These are phyloP conservation scores for Boletus rubroflammeus DNA, from an alignment of 768 basidiomycete genomes.

Conservation along the genomic window DNA sequence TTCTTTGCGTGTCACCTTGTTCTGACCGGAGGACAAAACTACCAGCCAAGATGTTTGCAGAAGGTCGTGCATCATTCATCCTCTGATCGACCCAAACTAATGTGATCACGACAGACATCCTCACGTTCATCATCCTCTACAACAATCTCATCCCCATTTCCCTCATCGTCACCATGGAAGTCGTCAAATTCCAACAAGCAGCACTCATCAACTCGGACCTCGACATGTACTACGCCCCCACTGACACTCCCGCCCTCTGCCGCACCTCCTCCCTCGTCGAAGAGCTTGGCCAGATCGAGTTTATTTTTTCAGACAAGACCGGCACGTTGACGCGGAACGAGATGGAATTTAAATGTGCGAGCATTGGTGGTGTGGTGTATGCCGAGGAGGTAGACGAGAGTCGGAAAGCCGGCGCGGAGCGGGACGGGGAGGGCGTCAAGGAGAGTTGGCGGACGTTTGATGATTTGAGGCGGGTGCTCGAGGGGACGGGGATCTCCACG, in stretches of 20 bases:
- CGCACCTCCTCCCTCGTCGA: slow-evolving; percentile 98
- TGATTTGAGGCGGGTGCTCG: slow-evolving; percentile 58
- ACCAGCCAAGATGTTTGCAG: slow-evolving; percentile 72
- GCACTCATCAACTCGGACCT: slow-evolving; percentile 95
- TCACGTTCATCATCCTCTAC: slow-evolving; percentile 98
- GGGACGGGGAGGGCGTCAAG: slow-evolving; percentile 37
- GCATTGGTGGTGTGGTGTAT: slow-evolving; percentile 85
- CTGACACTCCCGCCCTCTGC: slow-evolving; percentile 95
- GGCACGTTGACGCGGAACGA: slow-evolving; percentile 96
- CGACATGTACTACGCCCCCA: slow-evolving; percentile 96
- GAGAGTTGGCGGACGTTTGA: slow-evolving; percentile 78
- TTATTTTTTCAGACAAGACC: slow-evolving; percentile 93
- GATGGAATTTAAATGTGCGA: slow-evolving; percentile 95
- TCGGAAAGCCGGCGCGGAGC: slow-evolving; percentile 55
- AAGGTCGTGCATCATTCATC: slow-evolving; percentile 48
- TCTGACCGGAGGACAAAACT: neutral
- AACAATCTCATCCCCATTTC: slow-evolving; percentile 99
- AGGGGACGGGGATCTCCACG: slow-evolving; percentile 28
- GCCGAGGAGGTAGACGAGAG: slow-evolving; percentile 88
- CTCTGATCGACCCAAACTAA: neutral
- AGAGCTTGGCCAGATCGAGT: slow-evolving; percentile 97
- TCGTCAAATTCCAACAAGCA: slow-evolving; percentile 98
- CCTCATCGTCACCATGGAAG: slow-evolving; percentile 98
- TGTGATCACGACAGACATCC: slow-evolving; percentile 59
- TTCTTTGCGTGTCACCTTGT: neutral